Percentiles rank a stretch among this genome's conserved stretches.
Evolutionary conservation across 805 yeast genomes (phyloP).

Genomic region (Nakazawaea molendinolei): DNA sequence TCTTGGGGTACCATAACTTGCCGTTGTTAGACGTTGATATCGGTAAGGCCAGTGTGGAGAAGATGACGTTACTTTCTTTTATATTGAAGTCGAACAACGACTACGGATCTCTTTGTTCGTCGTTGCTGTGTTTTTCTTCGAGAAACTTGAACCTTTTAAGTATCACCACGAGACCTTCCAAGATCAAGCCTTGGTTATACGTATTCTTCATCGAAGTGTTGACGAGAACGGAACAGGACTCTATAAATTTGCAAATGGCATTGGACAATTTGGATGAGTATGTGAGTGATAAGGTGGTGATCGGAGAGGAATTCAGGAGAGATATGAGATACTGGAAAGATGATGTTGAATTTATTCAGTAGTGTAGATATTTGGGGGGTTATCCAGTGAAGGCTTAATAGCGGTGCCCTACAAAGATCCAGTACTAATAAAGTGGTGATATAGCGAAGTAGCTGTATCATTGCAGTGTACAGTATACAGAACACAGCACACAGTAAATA

Average conservation of each 20-base stretch:
- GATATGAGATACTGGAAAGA: conserved; percentile 12
- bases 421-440: too few species aligned
- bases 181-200: conserved; percentile 66
- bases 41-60: conserved; percentile 13
- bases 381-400: too few species aligned
- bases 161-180: conserved; percentile 74
- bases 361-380: too few species aligned
- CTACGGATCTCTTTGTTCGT: conserved; percentile 71
- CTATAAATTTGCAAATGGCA: conserved; percentile 24
- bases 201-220: conserved; percentile 73
- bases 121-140: conserved; percentile 48
- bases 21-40: conserved; percentile 11
- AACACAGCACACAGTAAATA: too few species aligned
- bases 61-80: conserved; percentile 56
- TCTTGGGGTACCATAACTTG: conserved; percentile 39
- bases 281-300: conserved; percentile 44
- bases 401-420: too few species aligned
- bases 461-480: too few species aligned
- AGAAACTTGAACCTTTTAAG: conserved; percentile 58
- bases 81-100: conserved; percentile 53
- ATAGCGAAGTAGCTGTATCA: too few species aligned
- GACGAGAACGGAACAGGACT: conserved; percentile 30
- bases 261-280: conserved; percentile 34
- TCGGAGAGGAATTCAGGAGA: conserved; percentile 35
- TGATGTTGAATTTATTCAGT: conserved; percentile 1